Evolutionary conservation across 169 alveolate species (phyloP), one percentile per base, ranked within the genome.

Genomic region (Besnoitia besnoiti): DNA sequence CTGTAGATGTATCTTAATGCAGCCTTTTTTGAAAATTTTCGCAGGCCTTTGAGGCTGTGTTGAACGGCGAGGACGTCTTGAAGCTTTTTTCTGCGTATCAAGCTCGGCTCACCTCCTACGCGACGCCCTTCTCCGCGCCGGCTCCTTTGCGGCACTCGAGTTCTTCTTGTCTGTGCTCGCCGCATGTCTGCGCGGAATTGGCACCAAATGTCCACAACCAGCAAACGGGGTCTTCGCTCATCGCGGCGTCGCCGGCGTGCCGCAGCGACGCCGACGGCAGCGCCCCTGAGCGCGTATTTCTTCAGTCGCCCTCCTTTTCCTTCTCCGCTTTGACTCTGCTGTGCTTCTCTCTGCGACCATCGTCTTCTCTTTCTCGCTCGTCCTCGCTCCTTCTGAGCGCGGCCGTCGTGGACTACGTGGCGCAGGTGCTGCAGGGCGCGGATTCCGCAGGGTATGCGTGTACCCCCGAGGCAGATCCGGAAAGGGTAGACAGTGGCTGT

Each of bases 301-400:
- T 55, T 16, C 7, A 55, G 24, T 1, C 67, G 8, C 46, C 82
- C 8, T 35, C 46, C 2, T 10, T 42, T 73, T 37, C 82, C 44
- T 30, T 73, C 24, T 73, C 82, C 27, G 14, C 82, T n/a, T 73
- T 7, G 44, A 27, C 2, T 73, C 82, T 73, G 3, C 21, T 73
- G 3, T 4, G 27, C 44, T 1, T 73, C 24, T 30, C n/a, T 37
- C 46, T 8, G 24, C 46, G 14, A 39, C 1, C 82, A 37, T 1
- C 82, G 46, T 10, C 82, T n/a, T 73, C 82, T 24, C 1, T 27
- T 42, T 10, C 47, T 7, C 82, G 27, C 12, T 5, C 82, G 16
- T n/a, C 82, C 39, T 73, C 82, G 39, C 47, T 37, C n/a, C 46
- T 73, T 19, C 82, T 73, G 39, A 73, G 82, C 24, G 82, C 82